Base-by-base conservation (phyloP, 768 basidiomycete genomes). In the Termitomyces sp. region DNA sequence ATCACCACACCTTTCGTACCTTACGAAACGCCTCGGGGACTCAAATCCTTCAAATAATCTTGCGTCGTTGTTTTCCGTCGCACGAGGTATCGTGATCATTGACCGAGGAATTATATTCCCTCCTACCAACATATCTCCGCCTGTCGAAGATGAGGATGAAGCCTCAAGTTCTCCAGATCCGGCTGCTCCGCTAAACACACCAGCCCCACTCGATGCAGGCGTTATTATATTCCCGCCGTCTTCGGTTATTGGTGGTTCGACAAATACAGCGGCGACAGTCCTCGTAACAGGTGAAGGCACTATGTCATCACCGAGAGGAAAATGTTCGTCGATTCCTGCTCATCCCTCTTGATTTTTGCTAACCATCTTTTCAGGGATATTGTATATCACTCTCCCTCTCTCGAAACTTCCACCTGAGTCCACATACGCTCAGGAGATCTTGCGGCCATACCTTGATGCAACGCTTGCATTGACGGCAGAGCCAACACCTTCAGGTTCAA, bases 181-280 rank as follows among this genome's bases (percentile, higher is more conserved):
- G 29, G 59, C 64, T 14, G 10, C 59, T 2, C 60, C 58, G 34
- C 21, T 40, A 27, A 35, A 48, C 11, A n/a, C 59, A 35, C 62
- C 66, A 27, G 52, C 62, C 41, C 46, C 69, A 14, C 62, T 82
- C 12, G 92, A 94, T 65, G 86, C 89, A 16, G 81, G 78, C 2
- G 68, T 93, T 14, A 66, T 94, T 5, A 78, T 93, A 5, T 92
- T 93, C 61, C 89, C 92, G 0, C 93, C 92, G 1, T 75, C 73
- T 1, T 81, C 84, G 0, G 64, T 90, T 8, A 53, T 68, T 40
- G 82, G 76, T 27, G 85, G 85, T 21, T 73, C 77, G 2, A 69
- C 69, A 5, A 73, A 73, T 1, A 73, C 75, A 10, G 78, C 84
- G 4, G 86, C 82, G 3, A 86, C 84, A 46, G 83, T 79, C 1